Conservation (phyloP, 2,329 filamentous ascomycete genomes). For the Zasmidium cellare region DNA sequence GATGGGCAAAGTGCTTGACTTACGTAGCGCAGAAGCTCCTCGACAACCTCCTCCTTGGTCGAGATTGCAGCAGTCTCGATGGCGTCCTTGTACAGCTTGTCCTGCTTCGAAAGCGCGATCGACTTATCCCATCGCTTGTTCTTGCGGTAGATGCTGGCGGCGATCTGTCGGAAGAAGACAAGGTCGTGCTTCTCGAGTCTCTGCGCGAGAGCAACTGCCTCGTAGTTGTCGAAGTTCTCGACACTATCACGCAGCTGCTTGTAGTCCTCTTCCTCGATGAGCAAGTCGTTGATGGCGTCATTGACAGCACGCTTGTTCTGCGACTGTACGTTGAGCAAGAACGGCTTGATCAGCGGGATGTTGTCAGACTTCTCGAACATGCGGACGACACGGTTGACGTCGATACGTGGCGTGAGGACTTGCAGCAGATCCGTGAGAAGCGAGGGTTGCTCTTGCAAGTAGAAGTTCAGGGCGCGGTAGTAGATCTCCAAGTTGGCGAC, state of each 20-base stretch:
- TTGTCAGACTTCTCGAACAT: conserved; percentile 99
- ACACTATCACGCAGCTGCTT: conserved; percentile 97
- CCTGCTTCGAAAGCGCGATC: conserved; percentile 95
- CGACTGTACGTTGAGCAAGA: conserved; percentile 90
- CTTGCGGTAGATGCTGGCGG: conserved; percentile 97
- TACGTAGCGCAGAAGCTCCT: conserved; percentile 95
- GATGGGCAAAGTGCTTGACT: conserved; percentile 57
- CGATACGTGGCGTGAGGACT: conserved; percentile 85
- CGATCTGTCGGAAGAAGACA: conserved; percentile 99
- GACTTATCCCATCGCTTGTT: conserved; percentile 99
- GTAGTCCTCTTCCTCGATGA: conserved; percentile 99
- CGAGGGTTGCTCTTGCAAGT: conserved; percentile 94
- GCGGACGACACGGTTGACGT: conserved; percentile 97
- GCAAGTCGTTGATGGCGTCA: conserved; percentile 92
- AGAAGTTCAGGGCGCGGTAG: conserved; percentile 95
- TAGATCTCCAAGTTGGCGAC: conserved; percentile 98
- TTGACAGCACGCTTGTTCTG: conserved; percentile 99
- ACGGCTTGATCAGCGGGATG: conserved; percentile 96
- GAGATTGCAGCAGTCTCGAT: conserved; percentile 97
- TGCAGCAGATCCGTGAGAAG: conserved; percentile 94
- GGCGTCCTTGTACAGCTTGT: conserved; percentile 99
- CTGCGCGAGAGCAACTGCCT: conserved; percentile 86
- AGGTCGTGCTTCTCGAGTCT: conserved; percentile 96
- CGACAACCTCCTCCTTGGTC: conserved; percentile 84
- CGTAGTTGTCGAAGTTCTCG: conserved; percentile 99